A percentile compares a stretch with the other conserved stretches of the same genome.
Evolutionary conservation across 352 stramenopile genomes (phyloP).

Genomic region (Globisporangium paddicum): DNA sequence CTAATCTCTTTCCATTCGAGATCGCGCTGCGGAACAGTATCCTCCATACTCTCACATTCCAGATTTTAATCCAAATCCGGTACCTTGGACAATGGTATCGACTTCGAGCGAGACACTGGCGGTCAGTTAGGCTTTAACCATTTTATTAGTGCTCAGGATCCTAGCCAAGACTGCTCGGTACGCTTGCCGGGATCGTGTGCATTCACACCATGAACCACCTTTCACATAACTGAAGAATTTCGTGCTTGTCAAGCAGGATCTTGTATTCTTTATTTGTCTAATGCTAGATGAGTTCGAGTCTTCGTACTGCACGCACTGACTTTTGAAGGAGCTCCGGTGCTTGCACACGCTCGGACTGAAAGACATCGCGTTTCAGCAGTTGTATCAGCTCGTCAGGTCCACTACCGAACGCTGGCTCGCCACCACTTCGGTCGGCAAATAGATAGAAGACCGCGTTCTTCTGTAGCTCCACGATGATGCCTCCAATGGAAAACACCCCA

Average conservation of each 20-base stretch:
- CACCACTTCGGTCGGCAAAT: slow-evolving; percentile 10
- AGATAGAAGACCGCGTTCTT: slow-evolving; percentile 39
- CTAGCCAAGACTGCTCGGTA: too few species aligned
- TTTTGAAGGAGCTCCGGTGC: slow-evolving; percentile 7
- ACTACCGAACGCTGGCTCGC: not conserved
- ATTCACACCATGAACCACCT: too few species aligned
- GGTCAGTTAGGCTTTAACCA: too few species aligned
- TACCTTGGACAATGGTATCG: too few species aligned
- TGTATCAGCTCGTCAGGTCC: not conserved
- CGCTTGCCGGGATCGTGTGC: too few species aligned
- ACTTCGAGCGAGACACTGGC: too few species aligned
- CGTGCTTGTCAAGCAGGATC: too few species aligned
- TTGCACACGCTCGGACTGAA: slow-evolving; percentile 4
- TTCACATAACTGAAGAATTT: too few species aligned
- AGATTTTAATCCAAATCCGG: too few species aligned
- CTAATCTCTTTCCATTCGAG: not conserved
- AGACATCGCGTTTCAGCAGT: slow-evolving; percentile 1
- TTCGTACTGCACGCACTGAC: not conserved
- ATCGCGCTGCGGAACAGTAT: too few species aligned
- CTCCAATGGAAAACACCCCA: slow-evolving; percentile 23
- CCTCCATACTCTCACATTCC: too few species aligned
- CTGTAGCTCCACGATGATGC: slow-evolving; percentile 24
- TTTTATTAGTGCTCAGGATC: too few species aligned
- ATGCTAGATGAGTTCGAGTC: not conserved
- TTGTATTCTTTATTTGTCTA: not conserved